Base-by-base conservation (phyloP, 768 basidiomycete genomes). In the Kwoniella mangroviensis region DNA sequence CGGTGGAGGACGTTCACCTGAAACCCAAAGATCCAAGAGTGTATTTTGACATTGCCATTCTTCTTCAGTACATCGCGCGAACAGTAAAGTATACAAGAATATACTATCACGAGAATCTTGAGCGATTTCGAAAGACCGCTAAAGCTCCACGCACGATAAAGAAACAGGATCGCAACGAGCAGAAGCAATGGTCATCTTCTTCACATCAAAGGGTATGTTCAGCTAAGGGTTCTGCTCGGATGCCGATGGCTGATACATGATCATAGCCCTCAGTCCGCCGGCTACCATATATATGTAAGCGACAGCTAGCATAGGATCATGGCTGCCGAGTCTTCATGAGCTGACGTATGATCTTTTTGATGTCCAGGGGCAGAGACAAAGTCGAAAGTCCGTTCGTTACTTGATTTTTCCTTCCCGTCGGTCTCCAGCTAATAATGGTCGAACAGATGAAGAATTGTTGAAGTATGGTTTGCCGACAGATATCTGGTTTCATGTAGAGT, bases 391-490 rank as follows among this genome's bases (percentile, higher is more conserved):
- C 22, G 26, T 40, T 41, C 22, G 21, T 66, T 15, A 45, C 9
- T 21, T n/a, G 34, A 34, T 6, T 24, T 21, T 10, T 41, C 51
- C 53, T 42, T 43, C 12, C 19, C 17, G 55, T 7, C 13, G 24
- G 54, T 68, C 67, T 67, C 26, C 24, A 24, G 21, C 45, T 41
- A 41, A 68, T 42, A 34, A 10, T 17, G 40, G 13, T 42, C 7
- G 41, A 9, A 12, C 81, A 98, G 96, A 99, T 85, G 96, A 98
- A 82, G 94, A 97, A 59, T 85, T 98, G 60, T 93, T 98, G 77
- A 92, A 89, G 83, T 97, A 93, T 77, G 94, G 84, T 10, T 73
- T 81, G 21, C 79, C 82, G 10, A 73, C 80, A 7, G 85, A 86
- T 71, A 73, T 86, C 45, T 86, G 86, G 84, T 97, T 98, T 74